phyloP scores from a whole-genome alignment of 225 moss, liverwort and hornwort genomes.

The Asterella californica region DNA sequence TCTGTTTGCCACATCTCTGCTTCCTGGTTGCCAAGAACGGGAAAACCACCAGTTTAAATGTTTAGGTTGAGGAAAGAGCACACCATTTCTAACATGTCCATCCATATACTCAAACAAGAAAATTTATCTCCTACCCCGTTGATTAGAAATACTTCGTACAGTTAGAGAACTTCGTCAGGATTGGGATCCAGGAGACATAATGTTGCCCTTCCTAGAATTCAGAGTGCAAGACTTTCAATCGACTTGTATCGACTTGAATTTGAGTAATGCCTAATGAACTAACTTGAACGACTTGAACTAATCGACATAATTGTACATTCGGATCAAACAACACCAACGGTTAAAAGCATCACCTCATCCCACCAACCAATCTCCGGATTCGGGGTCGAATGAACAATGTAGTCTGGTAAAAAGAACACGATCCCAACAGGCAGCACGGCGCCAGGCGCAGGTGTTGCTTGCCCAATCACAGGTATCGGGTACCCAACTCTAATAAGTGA shows the following conservation, averaged over 20 bases:
- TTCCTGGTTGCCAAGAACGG: conserved; percentile 35
- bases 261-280: too few relatives aligned
- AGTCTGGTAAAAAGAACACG: conserved; percentile 53
- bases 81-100: background rate
- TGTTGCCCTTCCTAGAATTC: background rate
- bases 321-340: background rate
- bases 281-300: too few relatives aligned
- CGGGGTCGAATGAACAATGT: conserved; percentile 67
- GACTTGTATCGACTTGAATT: background rate
- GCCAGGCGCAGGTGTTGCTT: conserved; percentile 57
- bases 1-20: conserved; percentile 80
- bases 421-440: conserved; percentile 73
- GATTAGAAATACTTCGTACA: background rate
- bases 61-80: background rate
- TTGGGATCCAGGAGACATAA: background rate
- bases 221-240: background rate
- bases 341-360: conserved; percentile 55
- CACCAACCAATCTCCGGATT: conserved; percentile 94
- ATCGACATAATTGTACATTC: background rate
- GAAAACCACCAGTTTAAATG: background rate
- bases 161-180: background rate
- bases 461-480: conserved; percentile 88
- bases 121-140: background rate
- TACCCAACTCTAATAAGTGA: conserved; percentile 66
- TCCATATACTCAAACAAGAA: background rate